phyloP scores from a whole-genome alignment of 2,329 filamentous ascomycete species.

The Botryotinia narcissicola region DNA sequence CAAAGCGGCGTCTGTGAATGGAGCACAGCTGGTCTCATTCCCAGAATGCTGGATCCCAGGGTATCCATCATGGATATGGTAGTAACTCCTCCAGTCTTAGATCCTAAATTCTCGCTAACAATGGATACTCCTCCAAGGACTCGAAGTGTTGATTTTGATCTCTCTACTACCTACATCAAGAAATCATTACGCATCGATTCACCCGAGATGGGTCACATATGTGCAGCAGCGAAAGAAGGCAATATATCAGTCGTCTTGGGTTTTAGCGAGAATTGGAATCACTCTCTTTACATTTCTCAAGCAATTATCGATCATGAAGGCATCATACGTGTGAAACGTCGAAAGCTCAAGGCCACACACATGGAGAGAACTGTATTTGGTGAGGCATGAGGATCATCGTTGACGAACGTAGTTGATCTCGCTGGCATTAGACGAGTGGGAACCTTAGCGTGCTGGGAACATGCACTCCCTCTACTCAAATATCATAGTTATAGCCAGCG shows the following conservation, averaged over 20 bases:
- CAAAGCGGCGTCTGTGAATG: constrained; percentile 50
- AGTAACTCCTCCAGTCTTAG: not conserved
- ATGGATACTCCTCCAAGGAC: not conserved
- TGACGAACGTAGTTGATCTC: constrained; percentile 51
- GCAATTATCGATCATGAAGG: constrained; percentile 50
- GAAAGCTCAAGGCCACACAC: constrained; percentile 47
- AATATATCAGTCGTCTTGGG: constrained; percentile 47
- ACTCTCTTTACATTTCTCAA: constrained; percentile 47
- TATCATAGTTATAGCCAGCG: constrained; percentile 47
- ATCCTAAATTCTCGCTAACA: not conserved
- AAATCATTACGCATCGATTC: constrained; percentile 42
- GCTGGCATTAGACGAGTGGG: constrained; percentile 50
- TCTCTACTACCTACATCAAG: not conserved
- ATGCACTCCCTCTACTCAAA: constrained; percentile 55
- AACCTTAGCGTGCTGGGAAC: constrained; percentile 50
- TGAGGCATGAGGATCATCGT: constrained; percentile 54
- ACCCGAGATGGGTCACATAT: constrained; percentile 44
- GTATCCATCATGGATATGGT: constrained; percentile 17
- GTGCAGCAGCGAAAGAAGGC: constrained; percentile 45
- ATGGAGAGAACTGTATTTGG: constrained; percentile 50
- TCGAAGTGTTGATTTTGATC: constrained; percentile 3
- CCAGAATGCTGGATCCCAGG: constrained; percentile 47
- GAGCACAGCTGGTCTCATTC: constrained; percentile 54
- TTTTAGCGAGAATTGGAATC: constrained; percentile 46
- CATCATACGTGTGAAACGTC: constrained; percentile 44